Evolutionary conservation across 2,329 filamentous ascomycete species (phyloP).

Genomic region (Leptographium wingfieldii): DNA sequence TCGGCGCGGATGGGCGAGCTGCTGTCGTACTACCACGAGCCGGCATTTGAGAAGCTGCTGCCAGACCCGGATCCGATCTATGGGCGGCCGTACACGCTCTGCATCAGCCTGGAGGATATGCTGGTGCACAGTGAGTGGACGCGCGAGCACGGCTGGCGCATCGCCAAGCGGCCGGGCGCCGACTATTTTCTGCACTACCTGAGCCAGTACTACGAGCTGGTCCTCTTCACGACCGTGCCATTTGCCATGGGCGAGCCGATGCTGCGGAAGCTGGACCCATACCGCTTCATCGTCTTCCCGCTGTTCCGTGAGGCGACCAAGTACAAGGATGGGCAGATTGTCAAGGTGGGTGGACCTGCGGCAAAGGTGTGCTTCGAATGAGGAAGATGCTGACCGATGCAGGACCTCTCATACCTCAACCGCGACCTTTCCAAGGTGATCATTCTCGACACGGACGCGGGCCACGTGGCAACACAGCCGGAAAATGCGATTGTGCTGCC

Average conservation of each 20-base stretch:
- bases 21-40: conserved; percentile 89
- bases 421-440: conserved; percentile 91
- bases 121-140: conserved; percentile 92
- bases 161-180: conserved; percentile 86
- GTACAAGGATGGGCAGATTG: conserved; percentile 88
- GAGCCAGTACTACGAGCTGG: conserved; percentile 94
- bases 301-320: conserved; percentile 93
- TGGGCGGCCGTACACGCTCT: conserved; percentile 81
- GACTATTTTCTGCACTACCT: conserved; percentile 97
- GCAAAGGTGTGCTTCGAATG: background rate
- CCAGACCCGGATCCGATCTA: conserved; percentile 69
- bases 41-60: conserved; percentile 84
- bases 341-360: conserved; percentile 53
- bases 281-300: conserved; percentile 88
- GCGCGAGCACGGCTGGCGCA: conserved; percentile 85
- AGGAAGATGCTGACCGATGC: conserved; percentile 1
- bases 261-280: conserved; percentile 87
- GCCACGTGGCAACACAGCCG: conserved; percentile 80
- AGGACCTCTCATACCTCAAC: conserved; percentile 97
- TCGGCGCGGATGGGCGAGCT: conserved; percentile 62
- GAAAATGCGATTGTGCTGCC: conserved; percentile 89
- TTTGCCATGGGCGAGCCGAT: conserved; percentile 76
- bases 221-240: conserved; percentile 85
- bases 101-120: conserved; percentile 85
- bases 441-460: conserved; percentile 75